Conservation (phyloP, 306 rosid species). For the Malus orientalis region DNA sequence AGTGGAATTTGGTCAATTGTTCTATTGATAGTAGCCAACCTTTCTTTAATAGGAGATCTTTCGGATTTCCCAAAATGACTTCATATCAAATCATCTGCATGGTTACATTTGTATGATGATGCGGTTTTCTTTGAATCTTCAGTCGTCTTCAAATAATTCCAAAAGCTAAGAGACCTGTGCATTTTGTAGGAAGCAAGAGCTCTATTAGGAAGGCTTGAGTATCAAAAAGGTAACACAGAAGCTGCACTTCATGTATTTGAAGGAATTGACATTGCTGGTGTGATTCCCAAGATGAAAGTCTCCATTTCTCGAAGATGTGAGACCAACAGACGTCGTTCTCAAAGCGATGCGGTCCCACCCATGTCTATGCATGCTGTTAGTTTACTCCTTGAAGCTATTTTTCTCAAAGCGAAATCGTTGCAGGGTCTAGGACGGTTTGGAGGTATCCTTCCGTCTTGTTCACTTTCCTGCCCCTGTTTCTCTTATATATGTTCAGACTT, state of each 20-base stretch:
- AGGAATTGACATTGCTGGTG: constrained; percentile 79
- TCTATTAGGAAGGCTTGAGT: constrained; percentile 86
- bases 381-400: constrained; percentile 82
- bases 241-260: constrained; percentile 94
- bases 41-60: not conserved
- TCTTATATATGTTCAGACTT: not conserved
- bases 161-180: constrained; percentile 12
- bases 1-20: not conserved
- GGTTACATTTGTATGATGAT: not conserved
- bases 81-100: not conserved
- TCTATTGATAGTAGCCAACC: not conserved
- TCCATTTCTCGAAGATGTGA: constrained; percentile 61
- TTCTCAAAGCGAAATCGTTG: constrained; percentile 77
- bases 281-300: constrained; percentile 58
- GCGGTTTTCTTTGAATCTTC: constrained; percentile 11
- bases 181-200: constrained; percentile 86
- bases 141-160: not conserved
- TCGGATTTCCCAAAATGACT: not conserved
- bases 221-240: constrained; percentile 75
- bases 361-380: constrained; percentile 91
- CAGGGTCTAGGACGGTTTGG: constrained; percentile 71
- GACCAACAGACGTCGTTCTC: constrained; percentile 42
- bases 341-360: constrained; percentile 47
- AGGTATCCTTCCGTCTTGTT: constrained; percentile 40
- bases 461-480: not conserved